Evolutionary conservation across 2,329 filamentous ascomycete genomes (phyloP).

Genomic region (Pseudogymnoascus sp.): DNA sequence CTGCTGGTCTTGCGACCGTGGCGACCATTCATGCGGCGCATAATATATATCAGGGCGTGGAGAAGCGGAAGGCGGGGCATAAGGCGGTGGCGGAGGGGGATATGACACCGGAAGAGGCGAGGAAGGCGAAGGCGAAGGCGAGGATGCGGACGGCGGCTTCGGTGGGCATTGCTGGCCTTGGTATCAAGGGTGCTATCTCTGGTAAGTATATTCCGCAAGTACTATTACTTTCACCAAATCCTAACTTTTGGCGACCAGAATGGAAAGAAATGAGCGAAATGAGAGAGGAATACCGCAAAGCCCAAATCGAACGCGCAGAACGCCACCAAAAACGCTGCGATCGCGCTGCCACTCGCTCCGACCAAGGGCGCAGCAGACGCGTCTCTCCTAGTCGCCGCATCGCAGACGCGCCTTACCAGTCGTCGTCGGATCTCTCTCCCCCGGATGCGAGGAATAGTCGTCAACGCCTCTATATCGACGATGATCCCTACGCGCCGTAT

Average conservation of each 20-base stretch:
- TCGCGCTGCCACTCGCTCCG: constrained; percentile 23
- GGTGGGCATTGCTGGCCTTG: constrained; percentile 59
- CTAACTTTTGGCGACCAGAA: constrained; percentile 33
- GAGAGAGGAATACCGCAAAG: constrained; percentile 48
- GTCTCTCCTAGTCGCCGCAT: constrained; percentile 25
- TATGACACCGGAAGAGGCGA: constrained; percentile 56
- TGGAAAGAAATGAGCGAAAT: constrained; percentile 64
- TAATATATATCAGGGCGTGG: constrained; percentile 56
- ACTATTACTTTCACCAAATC: neutral
- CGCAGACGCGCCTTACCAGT: constrained; percentile 19
- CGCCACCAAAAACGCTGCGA: constrained; percentile 40
- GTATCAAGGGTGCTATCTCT: constrained; percentile 58
- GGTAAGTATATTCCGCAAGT: neutral
- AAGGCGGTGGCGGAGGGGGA: constrained; percentile 56
- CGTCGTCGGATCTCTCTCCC: constrained; percentile 29
- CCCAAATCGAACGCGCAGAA: constrained; percentile 44
- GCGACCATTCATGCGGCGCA: constrained; percentile 66
- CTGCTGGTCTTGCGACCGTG: constrained; percentile 59
- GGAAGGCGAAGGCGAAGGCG: constrained; percentile 56
- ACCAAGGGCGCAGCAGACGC: constrained; percentile 33
- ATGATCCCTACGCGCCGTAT: constrained; percentile 36
- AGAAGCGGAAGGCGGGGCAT: constrained; percentile 55
- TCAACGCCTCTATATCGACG: constrained; percentile 39
- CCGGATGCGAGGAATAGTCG: constrained; percentile 29
- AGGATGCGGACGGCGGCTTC: constrained; percentile 60